phyloP scores from a whole-genome alignment of 768 basidiomycete species.

The Plicaturopsis crispa region DNA sequence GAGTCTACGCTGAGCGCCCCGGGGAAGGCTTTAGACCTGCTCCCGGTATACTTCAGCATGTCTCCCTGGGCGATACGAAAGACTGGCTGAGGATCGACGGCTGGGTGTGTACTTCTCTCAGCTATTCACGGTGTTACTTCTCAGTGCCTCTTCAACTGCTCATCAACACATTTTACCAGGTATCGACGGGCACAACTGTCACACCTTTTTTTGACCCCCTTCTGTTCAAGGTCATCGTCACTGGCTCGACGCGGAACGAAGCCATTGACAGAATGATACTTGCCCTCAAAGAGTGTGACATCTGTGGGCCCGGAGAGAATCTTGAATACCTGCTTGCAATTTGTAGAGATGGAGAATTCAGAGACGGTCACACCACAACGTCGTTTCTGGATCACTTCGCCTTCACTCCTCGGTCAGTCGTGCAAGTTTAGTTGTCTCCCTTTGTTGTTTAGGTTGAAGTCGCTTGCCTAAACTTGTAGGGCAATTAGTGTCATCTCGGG shows the following conservation, averaged over 20 bases:
- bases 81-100: constrained; percentile 56
- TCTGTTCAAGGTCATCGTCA: constrained; percentile 53
- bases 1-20: constrained; percentile 60
- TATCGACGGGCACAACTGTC: constrained; percentile 41
- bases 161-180: constrained; percentile 15
- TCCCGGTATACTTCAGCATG: constrained; percentile 55
- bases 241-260: constrained; percentile 34
- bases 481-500: constrained; percentile 46
- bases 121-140: too few species aligned
- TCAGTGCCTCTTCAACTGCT: not conserved
- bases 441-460: not conserved
- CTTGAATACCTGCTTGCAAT: constrained; percentile 42
- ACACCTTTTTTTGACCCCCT: constrained; percentile 53
- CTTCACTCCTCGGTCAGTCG: constrained; percentile 32
- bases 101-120: constrained; percentile 33
- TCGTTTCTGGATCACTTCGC: constrained; percentile 36
- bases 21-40: constrained; percentile 47
- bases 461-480: constrained; percentile 13
- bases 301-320: constrained; percentile 58
- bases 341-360: constrained; percentile 29
- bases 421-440: not conserved
- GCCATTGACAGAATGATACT: constrained; percentile 34
- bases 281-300: constrained; percentile 30
- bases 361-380: constrained; percentile 37
- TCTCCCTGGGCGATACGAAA: constrained; percentile 26